These are phyloP conservation scores for Psilocybe cubensis DNA, from an alignment of 768 basidiomycete species.

Conservation along the genomic window DNA sequence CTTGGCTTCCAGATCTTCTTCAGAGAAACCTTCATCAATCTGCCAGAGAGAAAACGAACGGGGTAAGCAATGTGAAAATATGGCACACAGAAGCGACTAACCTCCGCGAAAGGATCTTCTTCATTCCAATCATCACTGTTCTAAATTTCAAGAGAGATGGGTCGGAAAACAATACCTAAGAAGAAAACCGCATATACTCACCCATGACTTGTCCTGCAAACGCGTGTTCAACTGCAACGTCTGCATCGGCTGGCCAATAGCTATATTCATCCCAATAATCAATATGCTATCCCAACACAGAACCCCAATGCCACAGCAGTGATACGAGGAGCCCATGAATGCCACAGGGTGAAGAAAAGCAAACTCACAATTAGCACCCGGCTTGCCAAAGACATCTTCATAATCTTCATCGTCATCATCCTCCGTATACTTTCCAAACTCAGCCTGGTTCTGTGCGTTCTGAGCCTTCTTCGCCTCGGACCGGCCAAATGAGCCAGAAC, in stretches of 20 bases:
- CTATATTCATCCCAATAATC: slow-evolving; percentile 25
- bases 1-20: slow-evolving; percentile 91
- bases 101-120: slow-evolving; percentile 96
- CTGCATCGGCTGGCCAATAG: slow-evolving; percentile 64
- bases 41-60: slow-evolving; percentile 22
- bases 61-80: not conserved
- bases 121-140: slow-evolving; percentile 87
- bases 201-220: slow-evolving; percentile 91
- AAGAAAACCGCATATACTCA: slow-evolving; percentile 29
- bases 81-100: slow-evolving; percentile 30
- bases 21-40: slow-evolving; percentile 94
- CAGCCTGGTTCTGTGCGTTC: slow-evolving; percentile 56
- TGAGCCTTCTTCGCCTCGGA: slow-evolving; percentile 60
- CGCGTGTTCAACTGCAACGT: slow-evolving; percentile 86
- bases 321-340: not conserved
- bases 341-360: not conserved
- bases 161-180: not conserved
- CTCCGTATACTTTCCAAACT: slow-evolving; percentile 87
- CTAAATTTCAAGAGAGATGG: slow-evolving; percentile 26
- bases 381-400: slow-evolving; percentile 91
- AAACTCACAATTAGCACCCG: slow-evolving; percentile 63
- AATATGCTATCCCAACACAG: not conserved
- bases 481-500: slow-evolving; percentile 68
- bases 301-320: not conserved
- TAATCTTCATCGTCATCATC: slow-evolving; percentile 92